Percentiles rank a stretch among this genome's conserved stretches.
These are phyloP conservation scores for Diplodia sapinea DNA, from an alignment of 2,329 filamentous ascomycete genomes.

Conservation along the genomic window DNA sequence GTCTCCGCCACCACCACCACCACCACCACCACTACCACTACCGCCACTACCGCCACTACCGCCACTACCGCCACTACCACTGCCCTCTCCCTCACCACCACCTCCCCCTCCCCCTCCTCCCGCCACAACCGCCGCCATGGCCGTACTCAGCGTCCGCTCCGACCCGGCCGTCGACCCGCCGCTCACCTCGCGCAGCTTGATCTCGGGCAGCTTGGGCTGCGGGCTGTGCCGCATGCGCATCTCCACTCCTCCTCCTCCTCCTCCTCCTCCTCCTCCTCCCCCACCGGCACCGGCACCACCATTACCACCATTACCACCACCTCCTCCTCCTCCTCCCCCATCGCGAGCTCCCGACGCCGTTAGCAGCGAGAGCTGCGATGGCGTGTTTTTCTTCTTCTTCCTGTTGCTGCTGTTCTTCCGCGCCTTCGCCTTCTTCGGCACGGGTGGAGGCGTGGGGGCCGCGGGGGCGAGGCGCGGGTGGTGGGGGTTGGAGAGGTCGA, in stretches of 20 bases:
- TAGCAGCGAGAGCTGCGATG: neutral
- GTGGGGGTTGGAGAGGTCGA: conserved; percentile 18
- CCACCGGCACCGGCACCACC: no score
- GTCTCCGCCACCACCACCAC: no score
- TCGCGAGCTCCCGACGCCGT: neutral
- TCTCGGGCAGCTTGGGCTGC: neutral
- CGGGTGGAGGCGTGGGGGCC: neutral
- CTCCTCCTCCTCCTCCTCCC: no score
- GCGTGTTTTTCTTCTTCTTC: neutral
- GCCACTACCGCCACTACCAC: neutral
- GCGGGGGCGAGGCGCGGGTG: conserved; percentile 14
- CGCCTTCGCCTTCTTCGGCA: neutral
- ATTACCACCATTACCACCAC: no score
- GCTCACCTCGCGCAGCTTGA: neutral
- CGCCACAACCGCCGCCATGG: no score
- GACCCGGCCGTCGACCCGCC: neutral
- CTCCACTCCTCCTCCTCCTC: neutral
- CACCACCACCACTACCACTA: no score
- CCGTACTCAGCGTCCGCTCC: neutral
- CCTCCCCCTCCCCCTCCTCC: no score
- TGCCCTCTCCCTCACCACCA: no score
- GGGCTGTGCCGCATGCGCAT: neutral
- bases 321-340: no score
- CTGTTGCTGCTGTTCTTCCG: neutral
- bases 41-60: no score